Conservation (phyloP, 306 rosid genomes). For the Gillenia trifoliata region DNA sequence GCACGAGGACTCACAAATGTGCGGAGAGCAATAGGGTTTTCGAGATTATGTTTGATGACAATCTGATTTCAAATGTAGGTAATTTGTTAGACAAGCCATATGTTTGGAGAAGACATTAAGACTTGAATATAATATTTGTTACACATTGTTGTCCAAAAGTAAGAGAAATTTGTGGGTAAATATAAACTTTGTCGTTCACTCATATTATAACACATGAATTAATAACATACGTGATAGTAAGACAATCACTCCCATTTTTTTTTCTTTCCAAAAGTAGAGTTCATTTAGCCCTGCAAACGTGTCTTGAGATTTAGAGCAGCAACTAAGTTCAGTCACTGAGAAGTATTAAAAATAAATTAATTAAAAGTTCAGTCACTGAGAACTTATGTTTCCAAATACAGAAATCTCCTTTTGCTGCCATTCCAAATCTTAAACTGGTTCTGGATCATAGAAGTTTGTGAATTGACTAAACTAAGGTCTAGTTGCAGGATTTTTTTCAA, state of each 20-base stretch:
- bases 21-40: background rate
- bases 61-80: background rate
- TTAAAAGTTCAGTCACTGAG: background rate
- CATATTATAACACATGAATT: background rate
- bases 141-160: background rate
- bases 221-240: background rate
- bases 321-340: background rate
- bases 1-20: conserved; percentile 1
- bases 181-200: no score
- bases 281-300: background rate
- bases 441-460: conserved; percentile 13
- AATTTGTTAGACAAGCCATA: background rate
- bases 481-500: conserved; percentile 38
- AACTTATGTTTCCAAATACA: background rate
- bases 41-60: background rate
- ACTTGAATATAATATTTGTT: no score
- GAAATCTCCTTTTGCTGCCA: background rate
- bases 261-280: background rate
- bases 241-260: background rate
- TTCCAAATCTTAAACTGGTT: background rate
- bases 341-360: no score
- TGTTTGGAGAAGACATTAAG: background rate
- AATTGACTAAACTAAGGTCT: conserved; percentile 42
- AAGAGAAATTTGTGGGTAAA: background rate
- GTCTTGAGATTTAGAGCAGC: background rate